phyloP scores from a whole-genome alignment of 768 basidiomycete genomes.

The Neoboletus subvelutipes region DNA sequence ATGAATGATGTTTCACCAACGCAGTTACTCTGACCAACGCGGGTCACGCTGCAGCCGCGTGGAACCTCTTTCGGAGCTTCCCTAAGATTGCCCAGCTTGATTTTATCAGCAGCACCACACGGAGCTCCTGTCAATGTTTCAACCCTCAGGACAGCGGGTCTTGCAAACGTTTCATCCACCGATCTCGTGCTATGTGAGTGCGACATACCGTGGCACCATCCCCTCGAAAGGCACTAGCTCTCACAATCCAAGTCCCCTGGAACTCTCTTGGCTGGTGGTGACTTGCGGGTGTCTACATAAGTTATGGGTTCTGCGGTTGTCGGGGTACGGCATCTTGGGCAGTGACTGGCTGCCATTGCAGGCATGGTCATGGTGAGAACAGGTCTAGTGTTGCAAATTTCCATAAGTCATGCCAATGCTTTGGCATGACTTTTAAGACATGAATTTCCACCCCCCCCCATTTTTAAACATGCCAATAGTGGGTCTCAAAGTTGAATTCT shows the following conservation, averaged over 20 bases:
- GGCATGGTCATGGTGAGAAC: no score
- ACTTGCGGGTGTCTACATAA: no score
- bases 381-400: no score
- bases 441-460: no score
- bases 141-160: background rate
- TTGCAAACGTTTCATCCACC: background rate
- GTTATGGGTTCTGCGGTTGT: no score
- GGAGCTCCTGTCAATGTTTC: background rate
- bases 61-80: constrained; percentile 1
- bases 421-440: no score
- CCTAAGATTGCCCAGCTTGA: background rate
- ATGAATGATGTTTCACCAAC: constrained; percentile 7
- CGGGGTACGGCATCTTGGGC: no score
- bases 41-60: background rate
- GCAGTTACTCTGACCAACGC: background rate
- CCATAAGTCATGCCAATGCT: no score
- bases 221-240: background rate
- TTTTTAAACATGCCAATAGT: no score
- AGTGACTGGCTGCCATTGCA: no score
- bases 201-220: constrained; percentile 5
- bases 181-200: background rate
- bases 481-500: no score
- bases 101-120: background rate
- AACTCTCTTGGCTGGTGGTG: constrained; percentile 3
- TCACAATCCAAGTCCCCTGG: background rate